These are phyloP conservation scores for Carpinus fangiana DNA, from an alignment of 306 rosid species.

Conservation along the genomic window DNA sequence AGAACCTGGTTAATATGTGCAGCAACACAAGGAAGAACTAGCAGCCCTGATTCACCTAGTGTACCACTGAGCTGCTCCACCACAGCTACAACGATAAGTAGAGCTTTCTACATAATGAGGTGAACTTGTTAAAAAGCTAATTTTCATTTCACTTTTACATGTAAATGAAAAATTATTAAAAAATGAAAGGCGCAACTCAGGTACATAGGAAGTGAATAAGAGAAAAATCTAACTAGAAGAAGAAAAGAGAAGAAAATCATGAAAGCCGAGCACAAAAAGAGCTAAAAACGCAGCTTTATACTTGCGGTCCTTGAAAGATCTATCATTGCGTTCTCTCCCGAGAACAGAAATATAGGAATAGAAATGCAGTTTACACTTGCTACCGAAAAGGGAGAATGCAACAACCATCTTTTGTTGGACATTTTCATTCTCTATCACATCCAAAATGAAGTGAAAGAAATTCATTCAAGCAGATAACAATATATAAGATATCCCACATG, in stretches of 20 bases:
- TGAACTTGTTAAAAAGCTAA: not conserved
- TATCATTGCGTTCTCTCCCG: too few relatives aligned
- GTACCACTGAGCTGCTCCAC: slow-evolving; percentile 5
- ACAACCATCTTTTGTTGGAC: not conserved
- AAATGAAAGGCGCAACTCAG: too few relatives aligned
- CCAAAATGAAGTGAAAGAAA: not conserved
- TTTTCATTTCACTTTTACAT: not conserved
- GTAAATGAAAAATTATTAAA: too few relatives aligned
- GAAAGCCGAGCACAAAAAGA: too few relatives aligned
- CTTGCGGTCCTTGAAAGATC: too few relatives aligned
- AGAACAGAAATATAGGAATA: too few relatives aligned
- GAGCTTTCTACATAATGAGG: slow-evolving; percentile 1
- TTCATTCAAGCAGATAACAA: not conserved
- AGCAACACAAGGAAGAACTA: slow-evolving; percentile 14
- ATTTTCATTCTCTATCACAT: not conserved
- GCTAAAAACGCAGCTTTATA: too few relatives aligned
- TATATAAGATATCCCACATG: not conserved
- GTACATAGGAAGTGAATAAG: too few relatives aligned
- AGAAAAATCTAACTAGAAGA: too few relatives aligned
- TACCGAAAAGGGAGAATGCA: not conserved
- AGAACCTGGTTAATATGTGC: slow-evolving; percentile 17
- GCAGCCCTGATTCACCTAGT: slow-evolving; percentile 9
- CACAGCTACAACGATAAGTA: slow-evolving; percentile 6
- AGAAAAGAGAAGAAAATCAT: too few relatives aligned
- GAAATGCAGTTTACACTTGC: not conserved